Base-by-base conservation (phyloP, 805 yeast genomes). In the Huiozyma naganishii region DNA sequence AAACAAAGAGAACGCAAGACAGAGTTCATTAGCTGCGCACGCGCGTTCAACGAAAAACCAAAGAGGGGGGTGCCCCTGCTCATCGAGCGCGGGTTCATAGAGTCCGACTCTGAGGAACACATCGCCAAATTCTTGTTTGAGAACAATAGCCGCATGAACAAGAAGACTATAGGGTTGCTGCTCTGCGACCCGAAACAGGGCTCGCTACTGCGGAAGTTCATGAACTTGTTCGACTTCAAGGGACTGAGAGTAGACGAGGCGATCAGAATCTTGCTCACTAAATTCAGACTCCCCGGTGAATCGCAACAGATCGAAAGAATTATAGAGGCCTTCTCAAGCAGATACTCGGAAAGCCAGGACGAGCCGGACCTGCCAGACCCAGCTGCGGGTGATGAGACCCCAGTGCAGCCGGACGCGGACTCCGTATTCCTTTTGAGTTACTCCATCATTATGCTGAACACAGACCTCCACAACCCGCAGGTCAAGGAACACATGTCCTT, bases 261-360 rank as follows among this genome's bases (percentile, higher is more conserved):
- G 0, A 68, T 92, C 42, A 74, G 99, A 55, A 71, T 84, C 44
- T 62, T 92, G 47, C 69, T 94, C 51, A 83, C 84, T 45, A 76
- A 83, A 17, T 90, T 92, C 58, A 76, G 98, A 61, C 71, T 92
- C 40, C 97, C 97, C 1, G 99, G 99, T 47, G 99, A 92, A 65
- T 83, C 97, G 0, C 97, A 88, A 57, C 96, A 87, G 61, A 92
- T 92, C 59, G 98, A 92, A 61, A 74, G 96, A 54, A 77, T 90
- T 11, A 82, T 92, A 29, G 97, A 90, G 55, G 70, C 77, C 6
- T 92, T 92, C 63, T 88, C 95, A 3, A 80, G 78, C 36, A 76
- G 84, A 46, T 92, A 86, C 63, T 83, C 85, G 10, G 69, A 68
- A 13, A 79, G 83, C 45, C 86, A 81, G 55, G 65, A 65, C 6